Percentiles rank a stretch among this genome's conserved stretches.
phyloP scores from a whole-genome alignment of 805 yeast species.

The Candida ovalis region DNA sequence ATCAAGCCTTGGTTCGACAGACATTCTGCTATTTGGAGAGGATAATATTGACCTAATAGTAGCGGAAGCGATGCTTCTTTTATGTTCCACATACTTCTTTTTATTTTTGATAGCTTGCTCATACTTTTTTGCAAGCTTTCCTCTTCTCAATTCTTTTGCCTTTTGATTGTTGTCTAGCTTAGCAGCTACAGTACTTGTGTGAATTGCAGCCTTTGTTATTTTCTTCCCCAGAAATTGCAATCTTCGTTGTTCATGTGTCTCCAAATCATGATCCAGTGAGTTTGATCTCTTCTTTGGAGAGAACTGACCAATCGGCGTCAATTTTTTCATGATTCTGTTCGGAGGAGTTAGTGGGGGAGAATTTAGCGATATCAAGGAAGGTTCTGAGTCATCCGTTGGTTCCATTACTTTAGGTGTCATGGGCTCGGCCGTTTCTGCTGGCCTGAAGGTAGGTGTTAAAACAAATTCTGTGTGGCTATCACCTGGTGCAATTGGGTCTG shows the following conservation, averaged over 20 bases:
- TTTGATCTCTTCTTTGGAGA: slow-evolving; percentile 14
- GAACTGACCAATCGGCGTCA: slow-evolving; percentile 23
- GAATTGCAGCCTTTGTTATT: slow-evolving; percentile 5
- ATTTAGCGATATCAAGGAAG: slow-evolving; percentile 1
- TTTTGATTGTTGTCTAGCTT: slow-evolving; percentile 7
- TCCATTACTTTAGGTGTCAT: neutral
- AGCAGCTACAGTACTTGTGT: slow-evolving; percentile 8
- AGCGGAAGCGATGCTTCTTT: slow-evolving; percentile 15
- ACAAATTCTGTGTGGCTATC: neutral
- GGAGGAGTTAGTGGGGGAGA: slow-evolving; percentile 26
- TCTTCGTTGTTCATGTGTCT: slow-evolving; percentile 15
- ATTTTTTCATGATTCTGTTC: slow-evolving; percentile 15
- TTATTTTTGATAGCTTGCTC: slow-evolving; percentile 15
- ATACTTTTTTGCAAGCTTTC: slow-evolving; percentile 11
- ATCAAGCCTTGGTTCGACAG: neutral
- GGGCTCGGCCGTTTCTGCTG: neutral
- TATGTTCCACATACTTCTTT: slow-evolving; percentile 14
- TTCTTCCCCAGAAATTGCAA: slow-evolving; percentile 13
- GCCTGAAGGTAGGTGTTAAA: neutral
- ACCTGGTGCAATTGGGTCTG: neutral
- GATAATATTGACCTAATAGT: slow-evolving; percentile 15
- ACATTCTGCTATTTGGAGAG: neutral
- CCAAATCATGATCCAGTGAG: slow-evolving; percentile 16
- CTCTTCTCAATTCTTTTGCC: slow-evolving; percentile 6
- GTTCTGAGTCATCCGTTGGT: neutral